Evolutionary conservation across 2,329 filamentous ascomycete genomes (phyloP).

Genomic region (Claviceps spartinae): DNA sequence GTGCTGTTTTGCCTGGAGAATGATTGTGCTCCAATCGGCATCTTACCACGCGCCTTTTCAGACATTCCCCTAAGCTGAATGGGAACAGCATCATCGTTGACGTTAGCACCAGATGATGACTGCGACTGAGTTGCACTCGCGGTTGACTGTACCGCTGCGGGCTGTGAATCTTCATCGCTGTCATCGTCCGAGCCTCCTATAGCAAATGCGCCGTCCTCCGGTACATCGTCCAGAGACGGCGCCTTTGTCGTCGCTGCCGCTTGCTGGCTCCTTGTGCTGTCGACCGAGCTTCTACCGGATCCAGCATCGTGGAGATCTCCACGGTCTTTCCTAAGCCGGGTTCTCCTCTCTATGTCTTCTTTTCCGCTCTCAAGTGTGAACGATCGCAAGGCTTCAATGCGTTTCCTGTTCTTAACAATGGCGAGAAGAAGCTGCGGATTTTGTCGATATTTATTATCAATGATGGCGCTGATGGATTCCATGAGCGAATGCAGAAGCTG

Average conservation of each 20-base stretch:
- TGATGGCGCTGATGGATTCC: slow-evolving; percentile 76
- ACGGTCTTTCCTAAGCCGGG: slow-evolving; percentile 49
- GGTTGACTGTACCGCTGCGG: slow-evolving; percentile 48
- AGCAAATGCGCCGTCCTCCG: slow-evolving; percentile 66
- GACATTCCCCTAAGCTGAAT: slow-evolving; percentile 84
- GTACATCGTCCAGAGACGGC: slow-evolving; percentile 18
- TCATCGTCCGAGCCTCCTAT: slow-evolving; percentile 74
- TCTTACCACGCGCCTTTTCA: slow-evolving; percentile 91
- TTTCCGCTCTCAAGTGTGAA: slow-evolving; percentile 89
- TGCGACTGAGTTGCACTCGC: slow-evolving; percentile 49
- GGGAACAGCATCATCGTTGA: slow-evolving; percentile 72
- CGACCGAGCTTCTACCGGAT: slow-evolving; percentile 48
- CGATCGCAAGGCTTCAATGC: slow-evolving; percentile 70
- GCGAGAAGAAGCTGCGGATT: slow-evolving; percentile 74
- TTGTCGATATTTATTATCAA: slow-evolving; percentile 75
- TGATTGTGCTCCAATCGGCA: slow-evolving; percentile 67
- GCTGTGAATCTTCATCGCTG: slow-evolving; percentile 37
- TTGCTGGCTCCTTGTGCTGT: slow-evolving; percentile 52
- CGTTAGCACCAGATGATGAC: slow-evolving; percentile 52
- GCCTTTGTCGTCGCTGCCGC: slow-evolving; percentile 12
- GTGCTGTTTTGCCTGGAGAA: slow-evolving; percentile 88
- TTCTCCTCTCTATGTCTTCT: slow-evolving; percentile 75
- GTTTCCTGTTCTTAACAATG: slow-evolving; percentile 64
- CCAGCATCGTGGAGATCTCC: slow-evolving; percentile 35
- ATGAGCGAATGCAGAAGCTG: slow-evolving; percentile 65